Percentiles rank a stretch among this genome's conserved stretches.
phyloP scores from a whole-genome alignment of 352 stramenopile species.

The Phytophthora ramorum region DNA sequence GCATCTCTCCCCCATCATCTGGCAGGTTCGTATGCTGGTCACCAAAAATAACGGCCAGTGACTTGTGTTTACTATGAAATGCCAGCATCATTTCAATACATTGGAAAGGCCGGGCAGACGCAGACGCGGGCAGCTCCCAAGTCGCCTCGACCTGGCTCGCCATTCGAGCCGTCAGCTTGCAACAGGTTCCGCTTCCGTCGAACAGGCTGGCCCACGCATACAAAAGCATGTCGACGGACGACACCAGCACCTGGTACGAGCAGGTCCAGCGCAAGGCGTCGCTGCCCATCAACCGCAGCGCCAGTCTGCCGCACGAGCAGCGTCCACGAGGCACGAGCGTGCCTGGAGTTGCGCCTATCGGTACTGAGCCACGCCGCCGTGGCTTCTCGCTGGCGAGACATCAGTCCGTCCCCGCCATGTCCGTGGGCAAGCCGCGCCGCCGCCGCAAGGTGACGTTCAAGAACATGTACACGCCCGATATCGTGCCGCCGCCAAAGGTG shows the following conservation, averaged over 20 bases:
- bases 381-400: slow-evolving; percentile 29
- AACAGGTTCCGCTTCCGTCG: slow-evolving; percentile 12
- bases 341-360: not conserved
- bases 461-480: slow-evolving; percentile 48
- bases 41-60: not conserved
- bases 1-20: slow-evolving; percentile 9
- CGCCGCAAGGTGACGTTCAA: slow-evolving; percentile 61
- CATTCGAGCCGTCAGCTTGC: not conserved
- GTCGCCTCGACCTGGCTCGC: slow-evolving; percentile 1
- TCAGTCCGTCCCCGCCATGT: slow-evolving; percentile 28
- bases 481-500: slow-evolving; percentile 41
- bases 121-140: not conserved
- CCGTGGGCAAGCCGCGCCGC: slow-evolving; percentile 23
- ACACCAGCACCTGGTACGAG: slow-evolving; percentile 27
- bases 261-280: slow-evolving; percentile 41
- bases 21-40: slow-evolving; percentile 5
- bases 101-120: not conserved
- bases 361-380: slow-evolving; percentile 13
- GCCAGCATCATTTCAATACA: not conserved
- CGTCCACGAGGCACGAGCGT: slow-evolving; percentile 31
- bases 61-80: not conserved
- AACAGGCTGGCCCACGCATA: slow-evolving; percentile 23
- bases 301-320: slow-evolving; percentile 1
- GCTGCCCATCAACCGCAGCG: slow-evolving; percentile 8
- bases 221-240: slow-evolving; percentile 15